Evolutionary conservation across 192 early-diverging fungal species (phyloP).

Genomic region (Glomus cerebriforme): DNA sequence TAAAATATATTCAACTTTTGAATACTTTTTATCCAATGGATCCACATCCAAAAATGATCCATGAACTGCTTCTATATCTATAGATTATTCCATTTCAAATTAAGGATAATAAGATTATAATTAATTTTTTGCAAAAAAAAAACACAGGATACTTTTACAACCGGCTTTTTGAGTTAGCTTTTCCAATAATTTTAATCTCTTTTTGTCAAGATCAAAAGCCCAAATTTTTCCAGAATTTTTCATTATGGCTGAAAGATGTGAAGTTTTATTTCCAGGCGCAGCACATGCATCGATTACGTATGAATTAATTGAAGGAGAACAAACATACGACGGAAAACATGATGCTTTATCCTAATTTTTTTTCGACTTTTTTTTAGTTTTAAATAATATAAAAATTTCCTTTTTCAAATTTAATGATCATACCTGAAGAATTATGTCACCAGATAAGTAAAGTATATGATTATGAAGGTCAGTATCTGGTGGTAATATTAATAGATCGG

Average conservation of each 20-base stretch:
- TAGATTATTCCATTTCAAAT: too few species aligned
- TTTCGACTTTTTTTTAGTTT: too few species aligned
- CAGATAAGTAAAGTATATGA: constrained; percentile 71
- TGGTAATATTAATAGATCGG: constrained; percentile 84
- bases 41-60: constrained; percentile 83
- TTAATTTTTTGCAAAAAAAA: neutral
- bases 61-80: constrained; percentile 71
- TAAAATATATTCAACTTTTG: constrained; percentile 83
- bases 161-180: constrained; percentile 75
- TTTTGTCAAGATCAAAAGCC: constrained; percentile 87
- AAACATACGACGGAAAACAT: constrained; percentile 90
- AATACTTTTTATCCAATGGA: constrained; percentile 63
- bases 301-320: constrained; percentile 57
- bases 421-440: constrained; percentile 85
- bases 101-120: constrained; percentile 7
- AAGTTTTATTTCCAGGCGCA: constrained; percentile 98
- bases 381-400: too few species aligned
- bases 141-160: constrained; percentile 65
- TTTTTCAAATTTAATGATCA: neutral
- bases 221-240: constrained; percentile 81
- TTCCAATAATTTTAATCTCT: constrained; percentile 72
- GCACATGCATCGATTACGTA: constrained; percentile 94
- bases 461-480: constrained; percentile 87
- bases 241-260: constrained; percentile 89
- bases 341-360: constrained; percentile 80